Base-by-base conservation (phyloP, 176 grass and related monocot species). In the Triticum dicoccoides region DNA sequence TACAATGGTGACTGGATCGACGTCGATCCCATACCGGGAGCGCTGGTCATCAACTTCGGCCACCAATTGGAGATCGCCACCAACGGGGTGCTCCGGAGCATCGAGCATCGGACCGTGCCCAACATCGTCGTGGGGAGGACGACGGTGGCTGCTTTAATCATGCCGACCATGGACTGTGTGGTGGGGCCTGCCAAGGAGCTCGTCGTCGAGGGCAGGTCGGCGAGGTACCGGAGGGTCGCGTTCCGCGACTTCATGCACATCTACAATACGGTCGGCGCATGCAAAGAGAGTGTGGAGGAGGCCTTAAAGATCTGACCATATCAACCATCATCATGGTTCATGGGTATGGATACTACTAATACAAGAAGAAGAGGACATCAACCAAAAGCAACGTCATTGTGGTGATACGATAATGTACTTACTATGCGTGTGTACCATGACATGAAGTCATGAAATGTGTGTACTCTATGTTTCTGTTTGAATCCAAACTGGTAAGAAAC, bases 221-320 rank as follows among this genome's bases (percentile, higher is more conserved):
- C 69, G 38, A 56, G 65, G 24, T 95, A 91, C 71, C 82, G 85
- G 44, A 70, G 84, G 34, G 69, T 95, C 21, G 29, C 59, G 51
- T 95, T 95, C 85, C 84, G 84, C 5, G 90, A 95, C 69, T 95
- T 95, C 81, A 89, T 84, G 74, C 65, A 41, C 29, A 68, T 89
- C 17, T 92, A 92, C 83, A 88, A 76, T 47, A 65, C 83, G 65
- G 74, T 91, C 61, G 80, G 83, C 6, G 93, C 88, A 12, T 80
- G 80, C 11, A 70, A 88, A 14, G 87, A 85, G 76, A 82, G 83
- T 66, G 82, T 95, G 18, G 88, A 90, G 73, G 88, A 90, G 59
- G 85, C 87, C 9, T 90, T 95, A 85, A 83, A 72, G 73, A 88
- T 88, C 8, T 89, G 68, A 89, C 20, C 45, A 25, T 68, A 6